phyloP scores from a whole-genome alignment of 352 stramenopile genomes.

The Plasmopara viticola region DNA sequence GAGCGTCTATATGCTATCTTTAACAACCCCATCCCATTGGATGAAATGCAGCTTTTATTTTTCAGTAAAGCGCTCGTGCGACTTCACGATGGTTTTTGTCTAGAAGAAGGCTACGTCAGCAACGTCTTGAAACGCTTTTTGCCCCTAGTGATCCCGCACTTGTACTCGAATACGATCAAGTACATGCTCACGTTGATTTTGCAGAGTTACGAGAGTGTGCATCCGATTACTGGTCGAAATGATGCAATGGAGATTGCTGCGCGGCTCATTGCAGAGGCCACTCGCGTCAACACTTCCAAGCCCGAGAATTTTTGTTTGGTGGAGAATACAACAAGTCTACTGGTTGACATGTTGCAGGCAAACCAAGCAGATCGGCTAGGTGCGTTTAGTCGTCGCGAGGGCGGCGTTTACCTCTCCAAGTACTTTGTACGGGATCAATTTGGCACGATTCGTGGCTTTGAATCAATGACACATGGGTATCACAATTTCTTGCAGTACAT shows the following conservation, averaged over 20 bases:
- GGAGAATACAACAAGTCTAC: conserved; percentile 69
- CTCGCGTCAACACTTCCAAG: conserved; percentile 29
- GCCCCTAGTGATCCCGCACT: conserved; percentile 65
- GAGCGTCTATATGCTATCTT: conserved; percentile 81
- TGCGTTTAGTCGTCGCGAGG: conserved; percentile 74
- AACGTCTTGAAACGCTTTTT: conserved; percentile 79
- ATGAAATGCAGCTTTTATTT: conserved; percentile 85
- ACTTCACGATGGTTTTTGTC: conserved; percentile 79
- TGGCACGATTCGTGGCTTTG: conserved; percentile 81
- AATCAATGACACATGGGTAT: conserved; percentile 85
- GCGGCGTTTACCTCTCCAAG: conserved; percentile 79
- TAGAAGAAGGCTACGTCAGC: conserved; percentile 80
- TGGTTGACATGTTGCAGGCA: conserved; percentile 83
- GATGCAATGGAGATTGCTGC: conserved; percentile 83
- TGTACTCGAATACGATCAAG: conserved; percentile 88
- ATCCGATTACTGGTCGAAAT: conserved; percentile 81
- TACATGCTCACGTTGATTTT: conserved; percentile 86
- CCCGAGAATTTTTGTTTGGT: conserved; percentile 47
- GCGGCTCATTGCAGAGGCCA: conserved; percentile 47
- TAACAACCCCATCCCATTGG: conserved; percentile 59
- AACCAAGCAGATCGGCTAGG: conserved; percentile 82
- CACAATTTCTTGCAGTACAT: conserved; percentile 89
- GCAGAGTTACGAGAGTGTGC: conserved; percentile 84
- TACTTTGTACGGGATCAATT: conserved; percentile 88
- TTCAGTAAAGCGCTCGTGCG: conserved; percentile 84